Conservation (phyloP, 108 stramenopile species). For the Skeletonema costatum region DNA sequence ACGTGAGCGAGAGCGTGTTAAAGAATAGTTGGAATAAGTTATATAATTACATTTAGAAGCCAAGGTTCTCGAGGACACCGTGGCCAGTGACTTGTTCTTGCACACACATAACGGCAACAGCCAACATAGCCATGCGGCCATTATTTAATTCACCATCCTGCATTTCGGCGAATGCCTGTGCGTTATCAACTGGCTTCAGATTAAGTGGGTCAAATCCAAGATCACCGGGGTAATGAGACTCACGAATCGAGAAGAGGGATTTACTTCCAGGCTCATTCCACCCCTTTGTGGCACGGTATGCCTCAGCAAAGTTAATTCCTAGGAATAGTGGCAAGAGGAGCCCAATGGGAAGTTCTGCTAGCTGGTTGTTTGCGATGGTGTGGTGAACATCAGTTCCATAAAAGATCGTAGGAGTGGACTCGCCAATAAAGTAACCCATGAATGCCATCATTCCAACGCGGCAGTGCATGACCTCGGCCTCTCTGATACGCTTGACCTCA, state of each 20-base stretch:
- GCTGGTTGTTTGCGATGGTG: slow-evolving; percentile 58
- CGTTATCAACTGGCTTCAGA: slow-evolving; percentile 51
- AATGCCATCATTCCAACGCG: slow-evolving; percentile 63
- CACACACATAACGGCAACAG: slow-evolving; percentile 41
- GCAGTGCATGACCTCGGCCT: slow-evolving; percentile 64
- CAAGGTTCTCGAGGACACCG: slow-evolving; percentile 31
- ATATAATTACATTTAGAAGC: slow-evolving; percentile 14
- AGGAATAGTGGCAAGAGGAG: slow-evolving; percentile 43
- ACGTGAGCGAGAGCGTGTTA: no score
- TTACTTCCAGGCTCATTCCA: slow-evolving; percentile 40
- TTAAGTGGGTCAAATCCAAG: slow-evolving; percentile 60
- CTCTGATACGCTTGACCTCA: slow-evolving; percentile 57
- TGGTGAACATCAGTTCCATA: slow-evolving; percentile 48
- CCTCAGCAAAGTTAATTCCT: slow-evolving; percentile 45
- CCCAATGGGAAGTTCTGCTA: slow-evolving; percentile 43
- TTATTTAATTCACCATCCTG: slow-evolving; percentile 48
- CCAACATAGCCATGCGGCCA: slow-evolving; percentile 69
- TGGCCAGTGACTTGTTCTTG: slow-evolving; percentile 36
- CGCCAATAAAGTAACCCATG: slow-evolving; percentile 42
- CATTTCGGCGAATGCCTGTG: slow-evolving; percentile 36
- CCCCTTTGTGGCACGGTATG: slow-evolving; percentile 30
- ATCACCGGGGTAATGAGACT: slow-evolving; percentile 63
- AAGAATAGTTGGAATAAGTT: no score
- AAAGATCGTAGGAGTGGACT: slow-evolving; percentile 46
- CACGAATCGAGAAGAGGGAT: slow-evolving; percentile 50